These are phyloP conservation scores for Boletus sensibilis DNA, from an alignment of 768 basidiomycete genomes.

Conservation along the genomic window DNA sequence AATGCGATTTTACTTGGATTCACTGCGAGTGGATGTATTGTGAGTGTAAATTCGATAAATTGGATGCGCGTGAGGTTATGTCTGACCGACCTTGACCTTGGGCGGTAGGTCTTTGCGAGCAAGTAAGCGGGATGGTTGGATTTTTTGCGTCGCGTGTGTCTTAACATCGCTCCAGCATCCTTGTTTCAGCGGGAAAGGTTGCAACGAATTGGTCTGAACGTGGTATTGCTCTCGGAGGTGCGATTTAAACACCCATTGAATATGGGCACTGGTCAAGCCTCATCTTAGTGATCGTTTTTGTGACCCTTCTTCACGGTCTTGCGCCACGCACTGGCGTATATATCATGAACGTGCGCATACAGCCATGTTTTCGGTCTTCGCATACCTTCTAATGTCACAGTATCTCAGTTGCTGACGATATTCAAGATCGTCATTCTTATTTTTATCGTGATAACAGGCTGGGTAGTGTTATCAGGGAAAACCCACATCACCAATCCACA, in stretches of 20 bases:
- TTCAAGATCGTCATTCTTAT: constrained; percentile 56
- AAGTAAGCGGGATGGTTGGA: constrained; percentile 21
- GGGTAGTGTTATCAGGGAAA: constrained; percentile 59
- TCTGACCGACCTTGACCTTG: background rate
- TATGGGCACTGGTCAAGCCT: background rate
- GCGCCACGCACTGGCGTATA: constrained; percentile 47
- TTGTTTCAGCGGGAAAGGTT: constrained; percentile 42
- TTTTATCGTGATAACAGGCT: constrained; percentile 57
- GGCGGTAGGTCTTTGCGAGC: constrained; percentile 33
- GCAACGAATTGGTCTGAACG: constrained; percentile 50
- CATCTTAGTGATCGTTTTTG: constrained; percentile 46
- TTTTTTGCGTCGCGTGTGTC: no score
- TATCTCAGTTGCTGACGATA: constrained; percentile 40
- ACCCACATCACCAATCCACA: constrained; percentile 55
- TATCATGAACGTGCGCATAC: constrained; percentile 50
- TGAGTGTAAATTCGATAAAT: constrained; percentile 25
- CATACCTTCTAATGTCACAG: constrained; percentile 9
- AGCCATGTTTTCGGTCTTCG: background rate
- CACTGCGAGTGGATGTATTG: constrained; percentile 48
- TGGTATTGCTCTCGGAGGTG: constrained; percentile 58
- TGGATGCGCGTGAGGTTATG: background rate
- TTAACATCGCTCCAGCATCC: constrained; percentile 37
- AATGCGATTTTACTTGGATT: constrained; percentile 48
- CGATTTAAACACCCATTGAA: background rate
- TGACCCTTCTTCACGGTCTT: constrained; percentile 51